Percentiles rank a stretch among this genome's conserved stretches.
phyloP scores from a whole-genome alignment of 345 rosid species.

The Gossypioides kirkii region DNA sequence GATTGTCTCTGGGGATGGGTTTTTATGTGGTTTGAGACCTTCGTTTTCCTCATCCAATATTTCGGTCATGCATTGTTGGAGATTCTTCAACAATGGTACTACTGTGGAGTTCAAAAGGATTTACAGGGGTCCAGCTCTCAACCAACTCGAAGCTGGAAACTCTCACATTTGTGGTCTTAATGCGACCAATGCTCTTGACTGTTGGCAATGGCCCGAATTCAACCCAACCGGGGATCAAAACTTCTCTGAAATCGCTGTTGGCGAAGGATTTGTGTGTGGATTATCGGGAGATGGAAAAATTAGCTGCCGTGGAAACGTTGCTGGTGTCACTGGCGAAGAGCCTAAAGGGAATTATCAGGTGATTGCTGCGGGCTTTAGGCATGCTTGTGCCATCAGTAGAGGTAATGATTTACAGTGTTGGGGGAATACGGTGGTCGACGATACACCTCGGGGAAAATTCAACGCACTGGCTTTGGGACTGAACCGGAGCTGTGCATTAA shows the following conservation, averaged over 20 bases:
- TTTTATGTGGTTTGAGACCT: slow-evolving; percentile 40
- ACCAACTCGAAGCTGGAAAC: slow-evolving; percentile 46
- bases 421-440: slow-evolving; percentile 28
- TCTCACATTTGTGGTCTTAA: slow-evolving; percentile 51
- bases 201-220: slow-evolving; percentile 51
- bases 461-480: slow-evolving; percentile 50
- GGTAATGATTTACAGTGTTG: slow-evolving; percentile 39
- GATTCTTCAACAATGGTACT: slow-evolving; percentile 39
- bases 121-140: slow-evolving; percentile 27
- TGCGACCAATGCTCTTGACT: slow-evolving; percentile 26
- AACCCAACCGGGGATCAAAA: not conserved
- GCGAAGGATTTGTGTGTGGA: slow-evolving; percentile 56
- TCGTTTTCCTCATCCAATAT: slow-evolving; percentile 5
- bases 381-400: slow-evolving; percentile 46
- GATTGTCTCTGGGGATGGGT: slow-evolving; percentile 62
- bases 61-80: slow-evolving; percentile 52
- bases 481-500: slow-evolving; percentile 51
- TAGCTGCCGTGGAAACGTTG: slow-evolving; percentile 21
- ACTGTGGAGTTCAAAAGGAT: slow-evolving; percentile 26
- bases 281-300: slow-evolving; percentile 23
- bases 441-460: slow-evolving; percentile 33
- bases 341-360: slow-evolving; percentile 22
- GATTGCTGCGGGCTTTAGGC: slow-evolving; percentile 51
- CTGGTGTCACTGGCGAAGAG: not conserved
- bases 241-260: slow-evolving; percentile 41